A percentile compares a stretch with the other conserved stretches of the same genome.
Conservation (phyloP, 108 stramenopile species). For the Cyclotella choctawhatcheeana region DNA sequence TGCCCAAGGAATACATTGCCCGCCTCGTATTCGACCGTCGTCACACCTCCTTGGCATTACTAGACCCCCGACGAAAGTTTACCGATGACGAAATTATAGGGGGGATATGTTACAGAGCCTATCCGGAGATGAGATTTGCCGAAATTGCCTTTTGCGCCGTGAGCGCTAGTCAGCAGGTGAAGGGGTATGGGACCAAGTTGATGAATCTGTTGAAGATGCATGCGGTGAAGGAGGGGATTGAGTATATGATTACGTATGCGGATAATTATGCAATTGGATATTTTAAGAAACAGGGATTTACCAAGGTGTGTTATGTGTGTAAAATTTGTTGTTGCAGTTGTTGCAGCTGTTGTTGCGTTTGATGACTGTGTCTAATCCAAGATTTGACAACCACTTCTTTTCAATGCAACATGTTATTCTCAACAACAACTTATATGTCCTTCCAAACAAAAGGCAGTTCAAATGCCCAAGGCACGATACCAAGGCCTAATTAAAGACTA, state of each 20-base stretch:
- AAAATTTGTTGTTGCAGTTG: too few relatives aligned
- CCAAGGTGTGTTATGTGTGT: constrained; percentile 47
- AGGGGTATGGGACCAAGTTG: constrained; percentile 96
- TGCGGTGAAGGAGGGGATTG: constrained; percentile 83
- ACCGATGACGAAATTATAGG: constrained; percentile 93
- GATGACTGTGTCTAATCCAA: too few relatives aligned
- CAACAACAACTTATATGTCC: too few relatives aligned
- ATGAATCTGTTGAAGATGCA: constrained; percentile 98
- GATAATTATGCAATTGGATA: constrained; percentile 99
- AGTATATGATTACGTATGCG: constrained; percentile 98
- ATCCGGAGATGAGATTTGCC: constrained; percentile 93
- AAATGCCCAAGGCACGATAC: constrained; percentile 89
- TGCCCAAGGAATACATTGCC: constrained; percentile 97
- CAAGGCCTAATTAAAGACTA: constrained; percentile 98
- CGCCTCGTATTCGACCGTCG: constrained; percentile 96
- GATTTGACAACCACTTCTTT: too few relatives aligned
- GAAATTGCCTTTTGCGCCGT: constrained; percentile 99
- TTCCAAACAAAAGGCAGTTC: constrained; percentile 45
- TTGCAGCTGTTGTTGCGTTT: too few relatives aligned
- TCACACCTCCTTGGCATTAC: constrained; percentile 88
- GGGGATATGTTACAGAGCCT: constrained; percentile 96
- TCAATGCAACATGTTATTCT: too few relatives aligned
- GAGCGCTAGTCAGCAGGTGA: constrained; percentile 91
- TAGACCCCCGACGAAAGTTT: constrained; percentile 69
- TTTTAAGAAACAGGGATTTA: constrained; percentile 98